Base-by-base conservation (phyloP, 2,329 filamentous ascomycete genomes). In the Aureobasidium leucospermi region DNA sequence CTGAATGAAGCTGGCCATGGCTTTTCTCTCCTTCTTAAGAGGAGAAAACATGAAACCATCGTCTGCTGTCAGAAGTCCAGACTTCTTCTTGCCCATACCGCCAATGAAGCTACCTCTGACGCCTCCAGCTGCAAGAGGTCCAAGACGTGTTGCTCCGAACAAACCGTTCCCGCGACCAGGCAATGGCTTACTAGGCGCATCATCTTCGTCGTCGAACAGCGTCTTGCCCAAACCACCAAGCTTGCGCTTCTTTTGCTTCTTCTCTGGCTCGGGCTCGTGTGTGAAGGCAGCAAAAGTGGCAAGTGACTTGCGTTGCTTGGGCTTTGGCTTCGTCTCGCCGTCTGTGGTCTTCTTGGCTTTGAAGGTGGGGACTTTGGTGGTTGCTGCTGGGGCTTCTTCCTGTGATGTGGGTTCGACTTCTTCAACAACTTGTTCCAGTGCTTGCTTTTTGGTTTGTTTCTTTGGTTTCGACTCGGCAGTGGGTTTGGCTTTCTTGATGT, bases 281-380 rank as follows among this genome's bases (percentile, higher is more conserved):
- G 66, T 66, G 65, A 73, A 74, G 7, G 71, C 67, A 2, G 68
- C 68, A 55, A 74, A 79, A 7, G 76, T 75, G 67, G 76, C 74
- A 60, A 80, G 74, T 3, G 76, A 77, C 61, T 79, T 80, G 65
- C 77, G 75, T 38, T 65, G 62, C 51, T 70, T 69, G 29, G 66
- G 59, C 23, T 47, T 59, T 13, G 58, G 47, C 53, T 59, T 51
- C 56, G 77, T 77, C 38, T 68, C 64, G 4, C 66, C 59, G 39
- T 66, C 39, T 65, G 63, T 61, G 60, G 49, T 68, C 6, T 29
- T 38, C 34, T 58, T 58, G 42, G 55, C 19, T 52, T 69, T 71
- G 39, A 72, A 68, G 41, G 63, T 62, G 28, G 57, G 65, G 55
- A 19, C 63, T 66, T 19, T 69, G 64, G 61, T 69, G 52, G 79